These are phyloP conservation scores for Blumeriella jaapii DNA, from an alignment of 2,329 filamentous ascomycete species.

Conservation along the genomic window DNA sequence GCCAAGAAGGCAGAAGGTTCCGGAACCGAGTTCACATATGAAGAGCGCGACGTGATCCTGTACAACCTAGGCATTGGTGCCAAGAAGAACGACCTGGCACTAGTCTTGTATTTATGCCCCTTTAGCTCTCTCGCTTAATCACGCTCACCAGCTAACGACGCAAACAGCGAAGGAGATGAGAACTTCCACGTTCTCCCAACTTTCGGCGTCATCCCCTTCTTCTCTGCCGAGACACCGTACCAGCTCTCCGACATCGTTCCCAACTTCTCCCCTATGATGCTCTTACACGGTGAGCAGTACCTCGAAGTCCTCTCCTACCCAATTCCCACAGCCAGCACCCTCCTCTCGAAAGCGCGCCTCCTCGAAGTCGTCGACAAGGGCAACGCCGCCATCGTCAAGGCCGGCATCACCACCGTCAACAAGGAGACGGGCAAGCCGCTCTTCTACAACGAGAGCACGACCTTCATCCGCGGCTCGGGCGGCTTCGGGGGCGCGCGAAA, in stretches of 20 bases:
- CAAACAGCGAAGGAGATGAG: constrained; percentile 59
- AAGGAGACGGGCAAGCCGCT: constrained; percentile 77
- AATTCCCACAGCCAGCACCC: constrained; percentile 71
- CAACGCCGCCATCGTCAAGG: constrained; percentile 71
- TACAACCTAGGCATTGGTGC: constrained; percentile 94
- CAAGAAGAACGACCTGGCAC: constrained; percentile 75
- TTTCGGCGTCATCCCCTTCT: constrained; percentile 93
- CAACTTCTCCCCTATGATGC: constrained; percentile 97
- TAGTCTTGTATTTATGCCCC: constrained; percentile 55
- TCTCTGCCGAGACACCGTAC: constrained; percentile 73
- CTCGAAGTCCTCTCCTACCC: constrained; percentile 89
- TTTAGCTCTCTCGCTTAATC: not conserved
- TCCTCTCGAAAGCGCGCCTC: constrained; percentile 66
- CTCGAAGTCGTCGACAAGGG: constrained; percentile 97
- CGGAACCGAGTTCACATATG: constrained; percentile 70
- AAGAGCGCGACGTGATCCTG: constrained; percentile 79
- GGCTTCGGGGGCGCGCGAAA: constrained; percentile 81
- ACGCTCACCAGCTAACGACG: too few relatives aligned
- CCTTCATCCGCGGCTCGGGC: constrained; percentile 83
- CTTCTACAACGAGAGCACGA: constrained; percentile 94
- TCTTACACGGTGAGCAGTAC: constrained; percentile 97
- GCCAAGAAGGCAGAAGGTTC: constrained; percentile 61
- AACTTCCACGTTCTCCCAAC: constrained; percentile 90
- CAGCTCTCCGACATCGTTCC: constrained; percentile 73
- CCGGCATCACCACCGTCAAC: constrained; percentile 71